Base-by-base conservation (phyloP, 2,329 filamentous ascomycete species). In the Fusarium cyanostomum region DNA sequence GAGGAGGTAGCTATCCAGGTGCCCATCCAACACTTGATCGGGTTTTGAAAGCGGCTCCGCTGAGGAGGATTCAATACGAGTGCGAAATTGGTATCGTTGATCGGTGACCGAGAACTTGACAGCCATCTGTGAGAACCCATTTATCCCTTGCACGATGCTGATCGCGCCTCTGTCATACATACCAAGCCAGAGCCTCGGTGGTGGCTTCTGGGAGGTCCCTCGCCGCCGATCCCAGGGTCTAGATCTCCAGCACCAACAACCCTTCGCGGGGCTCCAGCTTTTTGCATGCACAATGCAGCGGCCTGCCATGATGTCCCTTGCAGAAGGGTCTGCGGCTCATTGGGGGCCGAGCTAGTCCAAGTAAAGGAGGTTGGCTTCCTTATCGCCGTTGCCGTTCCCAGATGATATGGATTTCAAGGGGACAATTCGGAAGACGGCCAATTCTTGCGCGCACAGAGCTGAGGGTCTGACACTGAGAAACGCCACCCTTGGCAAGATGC, bases 191-290 rank as follows among this genome's bases (percentile, higher is more conserved):
- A 42, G 38, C 42, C 45, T 57, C 56, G 58, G 62, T 55, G 39
- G 61, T 60, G 67, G 62, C 62, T 67, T 57, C 39, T 42, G 34
- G 44, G 48, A 54, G 33, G 48, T 58, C 45, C 59, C 41, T 60
- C 46, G 56, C 38, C 54, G 59, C 56, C 62, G 59, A 71, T 70
- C 54, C 58, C 62, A 65, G 57, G 68, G 56, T 59, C 57, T 65
- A 63, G 68, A 70, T 71, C 59, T 59, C 56, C 51, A 55, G 24
- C 52, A 52, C 42, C 49, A 53, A 51, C 58, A 67, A 66, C 66
- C 65, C 59, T 67, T 59, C 61, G 65, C 54, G 65, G 68, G 68
- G 68, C 68, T 71, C 67, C 64, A 68, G 62, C 64, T 71, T 71
- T 71, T 57, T 57, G 43, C 63, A 71, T 68, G 56, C 59, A 53